Percentiles rank a stretch among this genome's conserved stretches.
These are phyloP conservation scores for Eimeria acervulina DNA, from an alignment of 169 alveolate species.

Conservation along the genomic window DNA sequence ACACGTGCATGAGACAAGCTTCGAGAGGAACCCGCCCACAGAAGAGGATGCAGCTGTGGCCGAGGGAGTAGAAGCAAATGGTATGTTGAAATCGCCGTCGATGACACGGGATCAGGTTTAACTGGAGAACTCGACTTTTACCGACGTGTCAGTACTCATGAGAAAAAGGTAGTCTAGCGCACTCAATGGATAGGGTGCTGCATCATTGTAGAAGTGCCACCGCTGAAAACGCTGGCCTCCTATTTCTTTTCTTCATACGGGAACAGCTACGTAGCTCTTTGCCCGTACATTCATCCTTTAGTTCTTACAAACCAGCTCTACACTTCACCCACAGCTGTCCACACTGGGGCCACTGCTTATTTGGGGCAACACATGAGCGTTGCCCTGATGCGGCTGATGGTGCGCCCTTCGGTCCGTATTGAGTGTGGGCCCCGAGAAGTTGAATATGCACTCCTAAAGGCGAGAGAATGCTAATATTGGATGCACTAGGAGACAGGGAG, in stretches of 20 bases:
- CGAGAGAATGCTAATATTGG: neutral
- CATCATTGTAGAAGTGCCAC: neutral
- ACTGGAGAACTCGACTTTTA: neutral
- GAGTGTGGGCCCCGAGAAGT: neutral
- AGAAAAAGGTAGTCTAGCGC: neutral
- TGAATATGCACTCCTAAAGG: neutral
- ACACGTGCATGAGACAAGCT: neutral
- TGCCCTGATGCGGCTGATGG: neutral
- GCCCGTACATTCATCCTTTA: neutral
- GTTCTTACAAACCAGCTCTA: neutral
- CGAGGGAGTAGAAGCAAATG: slow-evolving; percentile 12
- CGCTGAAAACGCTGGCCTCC: slow-evolving; percentile 2
- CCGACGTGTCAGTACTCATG: neutral
- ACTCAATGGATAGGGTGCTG: neutral
- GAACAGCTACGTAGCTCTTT: neutral
- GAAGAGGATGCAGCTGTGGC: slow-evolving; percentile 7
- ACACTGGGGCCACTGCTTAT: neutral
- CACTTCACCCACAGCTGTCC: neutral
- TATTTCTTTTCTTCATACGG: neutral
- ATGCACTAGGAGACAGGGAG: neutral
- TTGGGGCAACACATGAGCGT: neutral
- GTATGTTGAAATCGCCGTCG: neutral
- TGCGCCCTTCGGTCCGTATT: neutral
- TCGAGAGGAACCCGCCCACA: neutral
- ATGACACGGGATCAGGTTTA: neutral